Percentiles rank a stretch among this genome's conserved stretches.
Evolutionary conservation across 2,329 filamentous ascomycete species (phyloP).

Genomic region (Zymoseptoria pseudotritici): DNA sequence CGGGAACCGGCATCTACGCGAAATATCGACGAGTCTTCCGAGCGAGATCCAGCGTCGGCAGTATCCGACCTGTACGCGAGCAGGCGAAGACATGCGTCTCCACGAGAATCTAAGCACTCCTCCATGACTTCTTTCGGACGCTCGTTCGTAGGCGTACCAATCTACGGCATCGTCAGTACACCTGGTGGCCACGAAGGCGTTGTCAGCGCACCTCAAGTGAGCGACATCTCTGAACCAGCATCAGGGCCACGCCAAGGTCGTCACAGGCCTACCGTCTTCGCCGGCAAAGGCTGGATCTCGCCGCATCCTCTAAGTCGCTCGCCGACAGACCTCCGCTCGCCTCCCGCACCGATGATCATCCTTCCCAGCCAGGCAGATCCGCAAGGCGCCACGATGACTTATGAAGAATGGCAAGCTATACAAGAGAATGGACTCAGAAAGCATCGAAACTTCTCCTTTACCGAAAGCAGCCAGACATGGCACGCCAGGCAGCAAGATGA

Average conservation of each 20-base stretch:
- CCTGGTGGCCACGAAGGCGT: not conserved
- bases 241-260: not conserved
- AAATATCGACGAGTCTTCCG: not conserved
- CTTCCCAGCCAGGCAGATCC: slow-evolving; percentile 14
- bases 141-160: not conserved
- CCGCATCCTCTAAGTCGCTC: slow-evolving; percentile 26
- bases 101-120: not conserved
- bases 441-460: slow-evolving; percentile 16
- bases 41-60: not conserved
- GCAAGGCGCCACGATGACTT: slow-evolving; percentile 20
- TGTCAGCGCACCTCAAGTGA: not conserved
- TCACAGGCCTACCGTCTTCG: slow-evolving; percentile 18
- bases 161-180: not conserved
- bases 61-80: not conserved
- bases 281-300: slow-evolving; percentile 29
- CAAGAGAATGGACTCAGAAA: slow-evolving; percentile 14
- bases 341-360: slow-evolving; percentile 19
- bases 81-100: not conserved
- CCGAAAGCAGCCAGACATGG: slow-evolving; percentile 14
- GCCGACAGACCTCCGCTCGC: slow-evolving; percentile 10
- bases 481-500: slow-evolving; percentile 8
- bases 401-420: slow-evolving; percentile 23
- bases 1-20: not conserved
- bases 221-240: not conserved
- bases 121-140: not conserved